Conservation (phyloP, 306 rosid genomes). For the Acacia acuminata region DNA sequence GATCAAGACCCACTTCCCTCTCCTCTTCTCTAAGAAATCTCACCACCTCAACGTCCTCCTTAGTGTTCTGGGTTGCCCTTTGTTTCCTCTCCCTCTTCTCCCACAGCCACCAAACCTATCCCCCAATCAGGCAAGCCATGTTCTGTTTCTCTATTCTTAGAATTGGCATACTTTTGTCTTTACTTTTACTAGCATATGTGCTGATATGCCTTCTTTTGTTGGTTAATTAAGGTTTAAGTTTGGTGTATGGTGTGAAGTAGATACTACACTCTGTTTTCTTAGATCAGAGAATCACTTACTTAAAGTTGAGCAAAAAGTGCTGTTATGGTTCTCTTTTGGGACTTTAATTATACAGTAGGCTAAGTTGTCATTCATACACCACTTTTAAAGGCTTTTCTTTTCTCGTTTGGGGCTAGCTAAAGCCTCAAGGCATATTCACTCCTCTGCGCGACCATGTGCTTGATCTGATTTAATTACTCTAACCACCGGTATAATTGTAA, state of each 20-base stretch:
- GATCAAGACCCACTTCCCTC: conserved; percentile 69
- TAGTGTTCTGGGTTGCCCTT: conserved; percentile 85
- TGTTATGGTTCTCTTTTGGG: not conserved
- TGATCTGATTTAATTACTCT: conserved; percentile 1
- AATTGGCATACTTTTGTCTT: not conserved
- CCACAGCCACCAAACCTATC: conserved; percentile 30
- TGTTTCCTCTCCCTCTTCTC: conserved; percentile 61
- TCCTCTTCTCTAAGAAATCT: conserved; percentile 57
- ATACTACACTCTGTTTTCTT: not conserved
- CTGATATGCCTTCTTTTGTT: not conserved
- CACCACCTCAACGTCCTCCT: conserved; percentile 70
- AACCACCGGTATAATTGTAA: not conserved
- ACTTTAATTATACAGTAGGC: conserved; percentile 27
- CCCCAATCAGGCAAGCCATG: conserved; percentile 41
- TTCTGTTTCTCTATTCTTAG: not conserved
- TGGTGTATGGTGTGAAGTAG: not conserved
- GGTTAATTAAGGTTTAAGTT: not conserved
- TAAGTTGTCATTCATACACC: conserved; percentile 22
- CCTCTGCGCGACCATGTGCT: conserved; percentile 16
- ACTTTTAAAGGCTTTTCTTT: not conserved
- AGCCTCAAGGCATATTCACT: not conserved
- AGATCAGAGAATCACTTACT: not conserved
- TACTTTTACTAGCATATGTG: not conserved
- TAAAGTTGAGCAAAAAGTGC: not conserved
- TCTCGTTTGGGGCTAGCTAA: not conserved